Evolutionary conservation across 345 rosid species (phyloP), one percentile per base, ranked within the genome.

Genomic region (Eucalyptus pauciflora): DNA sequence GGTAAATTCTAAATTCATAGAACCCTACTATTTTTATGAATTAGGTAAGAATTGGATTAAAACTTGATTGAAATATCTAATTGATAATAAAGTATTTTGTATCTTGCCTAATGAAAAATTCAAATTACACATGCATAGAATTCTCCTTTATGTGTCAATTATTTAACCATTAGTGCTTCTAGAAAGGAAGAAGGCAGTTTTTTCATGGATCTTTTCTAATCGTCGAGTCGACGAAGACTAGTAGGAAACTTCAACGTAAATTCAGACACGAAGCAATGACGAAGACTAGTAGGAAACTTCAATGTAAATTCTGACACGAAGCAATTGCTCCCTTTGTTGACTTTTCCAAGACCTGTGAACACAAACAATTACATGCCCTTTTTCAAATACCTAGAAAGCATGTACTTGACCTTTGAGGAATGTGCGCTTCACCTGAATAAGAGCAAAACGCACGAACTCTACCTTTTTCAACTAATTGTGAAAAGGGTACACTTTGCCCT

Each of bases 61-160:
- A 60, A 1, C 67, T 60, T 11, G n/a, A 14, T 25, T 3, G 67
- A 60, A 60, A 60, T 11, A 60, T 33, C 37, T 33, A 33, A 33
- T 33, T 25, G 14, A 60, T 60, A 60, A 60, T 60, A 0, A 60
- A 25, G 67, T 25, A 4, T 25, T 60, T 25, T 60, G 67, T 2
- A 5, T 0, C 31, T 60, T 0, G n/a, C 67, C 67, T 25, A 25
- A 60, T 25, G 67, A 60, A 60, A 60, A 60, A 11, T 25, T 60
- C 5, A 4, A 60, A 27, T 5, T 2, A 60, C 3, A 25, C 15
- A 60, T 1, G 1, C 25, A 25, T 11, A 3, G 15, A 60, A 25
- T 60, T 60, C 67, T 11, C 2, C 67, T 60, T 58, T 60, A 60
- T 60, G n/a, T 12, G 67, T 60, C 29, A 60, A 60, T 60, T 60